These are phyloP conservation scores for Tetrapisispora nanseiensis DNA, from an alignment of 805 yeast genomes.

Conservation along the genomic window DNA sequence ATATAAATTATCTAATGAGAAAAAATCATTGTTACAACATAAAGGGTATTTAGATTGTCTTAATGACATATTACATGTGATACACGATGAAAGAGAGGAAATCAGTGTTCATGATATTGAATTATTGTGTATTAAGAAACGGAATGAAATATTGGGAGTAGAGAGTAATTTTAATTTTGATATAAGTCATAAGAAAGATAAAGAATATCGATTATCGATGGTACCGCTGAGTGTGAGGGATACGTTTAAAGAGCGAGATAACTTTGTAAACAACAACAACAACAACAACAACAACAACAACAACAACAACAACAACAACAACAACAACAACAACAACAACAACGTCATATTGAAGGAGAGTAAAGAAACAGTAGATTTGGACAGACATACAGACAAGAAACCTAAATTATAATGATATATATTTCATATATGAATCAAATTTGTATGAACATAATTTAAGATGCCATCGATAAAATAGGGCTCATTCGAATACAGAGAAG, in stretches of 20 bases:
- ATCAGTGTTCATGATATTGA: constrained; percentile 14
- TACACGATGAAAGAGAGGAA: constrained; percentile 14
- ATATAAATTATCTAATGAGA: constrained; percentile 49
- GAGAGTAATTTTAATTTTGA: not conserved
- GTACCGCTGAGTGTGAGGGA: not conserved
- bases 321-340: no score
- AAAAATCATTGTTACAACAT: constrained; percentile 39
- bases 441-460: not conserved
- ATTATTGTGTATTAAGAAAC: constrained; percentile 20
- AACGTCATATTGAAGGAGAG: no score
- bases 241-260: not conserved
- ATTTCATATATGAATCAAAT: not conserved
- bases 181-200: not conserved
- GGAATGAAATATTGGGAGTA: constrained; percentile 9
- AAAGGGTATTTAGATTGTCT: constrained; percentile 56
- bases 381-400: not conserved
- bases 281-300: not conserved
- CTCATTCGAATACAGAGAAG: no score
- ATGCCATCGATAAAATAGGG: no score
- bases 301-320: no score
- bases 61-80: constrained; percentile 41
- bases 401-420: not conserved
- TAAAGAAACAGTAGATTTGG: no score
- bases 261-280: not conserved
- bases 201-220: not conserved